These are phyloP conservation scores for Gelatoporia subvermispora DNA, from an alignment of 768 basidiomycete genomes.

Conservation along the genomic window DNA sequence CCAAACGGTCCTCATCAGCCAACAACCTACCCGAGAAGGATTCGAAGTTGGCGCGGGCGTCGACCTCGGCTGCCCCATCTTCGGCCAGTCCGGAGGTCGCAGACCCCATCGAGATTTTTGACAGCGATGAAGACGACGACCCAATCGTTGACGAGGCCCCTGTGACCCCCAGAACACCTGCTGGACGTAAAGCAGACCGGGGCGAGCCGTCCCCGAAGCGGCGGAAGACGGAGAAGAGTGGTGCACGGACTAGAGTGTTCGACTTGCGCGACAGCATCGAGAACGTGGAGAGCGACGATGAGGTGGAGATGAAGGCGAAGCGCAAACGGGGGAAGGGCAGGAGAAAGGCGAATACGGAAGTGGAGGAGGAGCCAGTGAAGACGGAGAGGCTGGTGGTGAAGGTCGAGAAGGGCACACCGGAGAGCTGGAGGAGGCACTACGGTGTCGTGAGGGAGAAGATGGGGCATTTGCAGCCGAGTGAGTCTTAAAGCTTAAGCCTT, in stretches of 20 bases:
- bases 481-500: slow-evolving; percentile 30
- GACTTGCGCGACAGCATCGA: slow-evolving; percentile 1
- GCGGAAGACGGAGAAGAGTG: background rate
- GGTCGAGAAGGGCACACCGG: too few relatives aligned
- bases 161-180: background rate
- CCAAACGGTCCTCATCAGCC: slow-evolving; percentile 1
- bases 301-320: background rate
- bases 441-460: slow-evolving; percentile 45
- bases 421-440: slow-evolving; percentile 45
- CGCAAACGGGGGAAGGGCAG: background rate
- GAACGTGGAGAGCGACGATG: background rate
- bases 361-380: slow-evolving; percentile 8
- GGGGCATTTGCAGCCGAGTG: slow-evolving; percentile 56
- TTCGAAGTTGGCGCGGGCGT: too few relatives aligned
- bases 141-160: background rate
- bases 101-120: background rate
- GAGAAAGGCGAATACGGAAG: slow-evolving; percentile 1
- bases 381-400: background rate
- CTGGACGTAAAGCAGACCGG: background rate
- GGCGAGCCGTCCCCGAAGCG: background rate
- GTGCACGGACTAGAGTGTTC: background rate
- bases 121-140: background rate
- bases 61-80: background rate
- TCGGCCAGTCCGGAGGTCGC: background rate
- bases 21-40: background rate